Evolutionary conservation across 2,329 filamentous ascomycete genomes (phyloP), one percentile per base, ranked within the genome.

Genomic region (Chrysosphaeria jannelii): DNA sequence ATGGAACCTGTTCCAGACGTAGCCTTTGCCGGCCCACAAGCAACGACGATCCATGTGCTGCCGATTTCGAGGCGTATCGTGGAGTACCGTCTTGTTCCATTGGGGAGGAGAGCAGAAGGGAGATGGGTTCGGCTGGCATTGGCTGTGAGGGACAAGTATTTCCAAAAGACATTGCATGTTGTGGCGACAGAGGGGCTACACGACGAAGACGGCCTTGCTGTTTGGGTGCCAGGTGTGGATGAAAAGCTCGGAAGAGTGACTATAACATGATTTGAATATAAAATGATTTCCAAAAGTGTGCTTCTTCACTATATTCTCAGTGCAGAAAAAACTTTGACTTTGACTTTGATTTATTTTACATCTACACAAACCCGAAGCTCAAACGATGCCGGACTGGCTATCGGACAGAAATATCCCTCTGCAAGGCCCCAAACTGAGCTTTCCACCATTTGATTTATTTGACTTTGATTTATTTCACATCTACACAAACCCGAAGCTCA

Each of bases 1-100:
- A 89, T 97, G 78, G 81, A 97, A 34, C 71, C 78, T 3, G 81
- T 64, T 39, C 76, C 89, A 31, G 61, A 76, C 25, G 93, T 93
- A 43, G 81, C 78, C 0, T 93, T 97, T 42, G 78, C 74, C 6
- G 85, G 85, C 0, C 53, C 74, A 2, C 93, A 93, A 46, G 56
- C 70, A 32, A 66, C 63, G 8, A 69, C 68, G 2, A 35, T 91
- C 24, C 75, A 85, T 36, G 47, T 93, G 20, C 56, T 90, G 21
- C 85, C 85, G 0, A 50, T 90, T 30, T 79, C 74, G 28, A 51
- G 79, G 28, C 55, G 74, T 22, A 57, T 53, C 1, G 52, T 76
- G n/a, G 53, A 58, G 13, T 93, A 79, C 37, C 58, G 64, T 19
- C 36, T 97, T 10, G 41, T 89, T 28, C 66, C 79, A 6, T 53